These are phyloP conservation scores for Chalciporus piperatus DNA, from an alignment of 768 basidiomycete genomes.

Conservation along the genomic window DNA sequence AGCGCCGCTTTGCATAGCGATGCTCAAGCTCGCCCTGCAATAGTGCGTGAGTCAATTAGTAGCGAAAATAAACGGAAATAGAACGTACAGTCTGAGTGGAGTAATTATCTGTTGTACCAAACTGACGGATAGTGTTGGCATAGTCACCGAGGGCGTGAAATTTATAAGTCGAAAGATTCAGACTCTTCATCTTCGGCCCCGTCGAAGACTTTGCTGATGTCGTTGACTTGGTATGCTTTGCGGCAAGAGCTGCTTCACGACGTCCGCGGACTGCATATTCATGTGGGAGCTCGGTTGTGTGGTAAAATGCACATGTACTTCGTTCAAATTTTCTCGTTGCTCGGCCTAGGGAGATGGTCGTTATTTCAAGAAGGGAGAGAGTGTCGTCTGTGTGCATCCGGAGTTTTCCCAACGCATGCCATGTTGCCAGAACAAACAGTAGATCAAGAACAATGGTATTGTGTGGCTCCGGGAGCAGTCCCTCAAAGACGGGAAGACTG, in stretches of 20 bases:
- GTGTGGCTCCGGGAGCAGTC: constrained; percentile 1
- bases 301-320: constrained; percentile 19
- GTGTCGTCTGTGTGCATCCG: constrained; percentile 28
- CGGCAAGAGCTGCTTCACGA: background rate
- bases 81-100: constrained; percentile 33
- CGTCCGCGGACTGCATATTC: constrained; percentile 4
- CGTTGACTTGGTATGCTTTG: too few species aligned
- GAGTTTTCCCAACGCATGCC: constrained; percentile 37
- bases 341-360: constrained; percentile 13
- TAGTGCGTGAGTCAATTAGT: too few species aligned
- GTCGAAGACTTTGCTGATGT: too few species aligned
- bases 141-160: constrained; percentile 16
- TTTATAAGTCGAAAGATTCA: constrained; percentile 17
- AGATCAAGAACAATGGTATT: constrained; percentile 22
- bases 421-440: constrained; percentile 28
- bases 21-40: constrained; percentile 33
- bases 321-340: constrained; percentile 19
- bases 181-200: too few species aligned
- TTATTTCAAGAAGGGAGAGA: constrained; percentile 23
- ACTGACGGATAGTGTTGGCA: constrained; percentile 2
- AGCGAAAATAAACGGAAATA: too few species aligned
- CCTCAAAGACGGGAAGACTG: background rate
- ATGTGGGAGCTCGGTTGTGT: constrained; percentile 16
- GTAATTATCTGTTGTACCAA: constrained; percentile 37
- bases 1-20: constrained; percentile 33